Evolutionary conservation across 202 grass and related monocot genomes (phyloP), one percentile per base, ranked within the genome.

Genomic region (Panicum virgatum): DNA sequence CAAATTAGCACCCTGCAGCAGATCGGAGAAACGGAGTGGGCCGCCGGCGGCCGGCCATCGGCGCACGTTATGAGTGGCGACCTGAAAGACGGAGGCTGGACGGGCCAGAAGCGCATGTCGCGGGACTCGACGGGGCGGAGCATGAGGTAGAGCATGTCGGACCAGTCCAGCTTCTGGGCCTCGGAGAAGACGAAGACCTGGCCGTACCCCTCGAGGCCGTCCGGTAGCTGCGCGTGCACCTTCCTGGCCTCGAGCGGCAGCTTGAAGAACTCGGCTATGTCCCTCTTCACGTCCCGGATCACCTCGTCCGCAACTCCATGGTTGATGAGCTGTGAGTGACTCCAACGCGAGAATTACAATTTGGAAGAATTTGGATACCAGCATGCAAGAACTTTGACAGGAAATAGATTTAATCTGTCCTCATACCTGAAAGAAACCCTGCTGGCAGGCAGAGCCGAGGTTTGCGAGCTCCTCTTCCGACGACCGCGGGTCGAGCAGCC

Each of bases 161-260:
- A 48, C 89, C 92, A 90, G 34, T 94, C 92, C n/a, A 92, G 78
- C 45, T 92, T 89, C 51, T 94, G 92, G 0, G 82, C 71, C 19
- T 91, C 78, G 0, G 89, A 85, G 0, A 83, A 1, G 13, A 94
- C 84, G 23, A 94, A 94, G 36, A n/a, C 7, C 15, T 94, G 92
- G 69, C 89, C 89, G 29, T 90, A 95, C 9, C 87, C 92, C 64
- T 95, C 84, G 0, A 87, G 3, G 11, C 5, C 59, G 38, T 53
- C 50, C 1, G 79, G 61, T 0, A 39, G 18, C 80, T 86, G 64
- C 0, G 87, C 66, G 48, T 73, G 85, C 15, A 0, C 50, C 56
- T 72, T 86, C 79, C 92, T 94, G 44, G 63, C 50, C 39, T 89
- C 89, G 4, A 94, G 26, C 3, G 92, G 86, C 11, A 75, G 79